These are phyloP conservation scores for Umbelopsis sp. DNA, from an alignment of 192 early-diverging fungal genomes.

Conservation along the genomic window DNA sequence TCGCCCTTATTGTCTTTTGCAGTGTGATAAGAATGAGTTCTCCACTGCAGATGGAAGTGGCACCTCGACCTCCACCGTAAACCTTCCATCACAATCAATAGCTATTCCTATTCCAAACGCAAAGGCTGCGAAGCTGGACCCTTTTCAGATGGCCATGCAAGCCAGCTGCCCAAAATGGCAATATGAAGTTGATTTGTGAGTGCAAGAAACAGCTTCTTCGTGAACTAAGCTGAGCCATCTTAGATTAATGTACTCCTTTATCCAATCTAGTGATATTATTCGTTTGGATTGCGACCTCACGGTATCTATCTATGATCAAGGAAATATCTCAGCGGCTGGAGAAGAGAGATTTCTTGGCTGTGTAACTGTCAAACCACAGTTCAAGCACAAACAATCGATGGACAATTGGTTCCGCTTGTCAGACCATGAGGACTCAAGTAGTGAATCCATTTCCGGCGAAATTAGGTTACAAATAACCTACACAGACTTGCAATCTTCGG, in stretches of 20 bases:
- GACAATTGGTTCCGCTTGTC: constrained; percentile 49
- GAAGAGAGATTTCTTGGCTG: constrained; percentile 47
- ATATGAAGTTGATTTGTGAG: constrained; percentile 44
- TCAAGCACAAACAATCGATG: constrained; percentile 43
- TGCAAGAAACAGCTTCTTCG: neutral
- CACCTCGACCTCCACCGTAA: neutral
- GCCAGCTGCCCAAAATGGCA: constrained; percentile 52
- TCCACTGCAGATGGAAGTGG: constrained; percentile 36
- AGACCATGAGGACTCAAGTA: constrained; percentile 25
- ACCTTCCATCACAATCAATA: neutral
- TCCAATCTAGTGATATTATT: constrained; percentile 43
- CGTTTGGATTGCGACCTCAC: constrained; percentile 37
- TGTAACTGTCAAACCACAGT: constrained; percentile 45
- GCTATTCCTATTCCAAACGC: constrained; percentile 15
- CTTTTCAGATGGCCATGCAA: constrained; percentile 40
- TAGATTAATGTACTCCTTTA: constrained; percentile 11
- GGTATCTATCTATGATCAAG: constrained; percentile 45
- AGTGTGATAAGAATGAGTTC: constrained; percentile 45
- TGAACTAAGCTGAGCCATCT: neutral
- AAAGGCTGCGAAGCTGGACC: constrained; percentile 24
- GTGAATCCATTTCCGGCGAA: constrained; percentile 43
- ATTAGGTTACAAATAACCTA: constrained; percentile 50
- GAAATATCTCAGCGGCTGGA: constrained; percentile 29
- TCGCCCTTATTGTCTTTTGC: constrained; percentile 42
- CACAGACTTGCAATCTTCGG: constrained; percentile 18